Percentiles rank a stretch among this genome's conserved stretches.
Conservation (phyloP, 177 flowering plant species). For the Telopea speciosissima region DNA sequence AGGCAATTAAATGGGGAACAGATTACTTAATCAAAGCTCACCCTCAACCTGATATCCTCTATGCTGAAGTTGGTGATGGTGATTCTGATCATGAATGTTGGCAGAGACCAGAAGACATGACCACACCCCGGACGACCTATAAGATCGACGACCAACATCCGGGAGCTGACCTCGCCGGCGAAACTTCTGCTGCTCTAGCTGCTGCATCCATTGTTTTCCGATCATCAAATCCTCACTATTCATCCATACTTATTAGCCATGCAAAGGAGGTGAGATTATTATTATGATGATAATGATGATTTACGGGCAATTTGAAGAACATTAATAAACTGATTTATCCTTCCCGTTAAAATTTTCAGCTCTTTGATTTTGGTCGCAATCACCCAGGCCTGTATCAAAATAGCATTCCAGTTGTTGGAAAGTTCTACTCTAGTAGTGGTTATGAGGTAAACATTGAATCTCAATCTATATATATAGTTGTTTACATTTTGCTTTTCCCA, state of each 20-base stretch:
- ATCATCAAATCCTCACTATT: constrained; percentile 14
- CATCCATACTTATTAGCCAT: constrained; percentile 23
- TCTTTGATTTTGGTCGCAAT: constrained; percentile 35
- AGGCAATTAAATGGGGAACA: constrained; percentile 7
- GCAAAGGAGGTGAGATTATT: constrained; percentile 27
- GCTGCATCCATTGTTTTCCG: constrained; percentile 43
- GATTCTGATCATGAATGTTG: constrained; percentile 47
- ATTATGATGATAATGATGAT: neutral
- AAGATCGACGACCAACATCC: constrained; percentile 35
- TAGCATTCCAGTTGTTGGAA: constrained; percentile 33
- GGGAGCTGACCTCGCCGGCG: constrained; percentile 51
- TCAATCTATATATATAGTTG: too few relatives aligned
- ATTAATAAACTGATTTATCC: too few relatives aligned
- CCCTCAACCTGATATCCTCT: constrained; percentile 30
- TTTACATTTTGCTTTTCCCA: too few relatives aligned
- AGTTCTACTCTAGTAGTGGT: constrained; percentile 52
- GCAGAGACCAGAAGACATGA: constrained; percentile 58
- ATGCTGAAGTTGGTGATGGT: constrained; percentile 46
- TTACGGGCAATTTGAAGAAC: neutral
- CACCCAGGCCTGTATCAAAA: constrained; percentile 30
- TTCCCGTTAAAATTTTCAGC: constrained; percentile 20
- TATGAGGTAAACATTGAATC: constrained; percentile 21
- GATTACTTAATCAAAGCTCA: constrained; percentile 58
- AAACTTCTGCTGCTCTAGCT: constrained; percentile 50
- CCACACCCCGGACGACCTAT: constrained; percentile 36